Evolutionary conservation across 169 alveolate genomes (phyloP).

Genomic region (Plasmodium coatneyi): DNA sequence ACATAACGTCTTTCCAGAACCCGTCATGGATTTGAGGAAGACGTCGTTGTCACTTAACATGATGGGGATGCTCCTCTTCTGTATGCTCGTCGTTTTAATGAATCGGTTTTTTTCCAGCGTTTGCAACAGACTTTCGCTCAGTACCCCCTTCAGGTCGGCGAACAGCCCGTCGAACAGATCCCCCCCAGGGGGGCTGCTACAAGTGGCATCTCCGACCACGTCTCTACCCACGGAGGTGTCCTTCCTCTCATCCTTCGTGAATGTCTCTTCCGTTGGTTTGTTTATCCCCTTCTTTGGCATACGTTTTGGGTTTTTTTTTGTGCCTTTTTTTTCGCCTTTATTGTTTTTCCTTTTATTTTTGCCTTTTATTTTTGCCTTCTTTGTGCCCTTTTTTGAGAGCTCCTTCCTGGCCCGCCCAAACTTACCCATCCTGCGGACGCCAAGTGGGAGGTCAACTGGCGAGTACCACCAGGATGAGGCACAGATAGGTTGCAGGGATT

Average conservation of each 20-base stretch:
- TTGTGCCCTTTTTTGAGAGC: neutral
- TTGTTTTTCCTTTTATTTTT: neutral
- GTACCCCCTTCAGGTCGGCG: conserved; percentile 43
- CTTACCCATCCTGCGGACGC: neutral
- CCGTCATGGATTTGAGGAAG: conserved; percentile 95
- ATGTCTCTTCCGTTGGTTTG: neutral
- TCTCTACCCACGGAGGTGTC: neutral
- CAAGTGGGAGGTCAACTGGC: neutral
- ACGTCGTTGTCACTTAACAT: conserved; percentile 92
- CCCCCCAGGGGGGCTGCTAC: neutral
- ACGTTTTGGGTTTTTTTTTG: neutral
- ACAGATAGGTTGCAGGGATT: too few relatives aligned
- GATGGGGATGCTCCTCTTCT: conserved; percentile 93
- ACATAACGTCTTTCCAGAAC: conserved; percentile 97
- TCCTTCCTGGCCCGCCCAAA: neutral
- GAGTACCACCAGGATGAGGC: too few relatives aligned
- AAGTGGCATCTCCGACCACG: too few relatives aligned
- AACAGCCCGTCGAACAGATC: conserved; percentile 62
- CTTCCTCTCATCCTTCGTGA: too few relatives aligned
- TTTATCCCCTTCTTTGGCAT: neutral
- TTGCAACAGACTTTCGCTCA: conserved; percentile 25
- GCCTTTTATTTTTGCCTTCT: neutral
- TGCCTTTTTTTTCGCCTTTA: neutral
- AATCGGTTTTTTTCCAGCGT: conserved; percentile 80
- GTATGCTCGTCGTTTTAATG: conserved; percentile 86